Percentiles rank a stretch among this genome's conserved stretches.
Conservation (phyloP, 1,139 yeast genomes). For the Blastobotrys malaysiensis region DNA sequence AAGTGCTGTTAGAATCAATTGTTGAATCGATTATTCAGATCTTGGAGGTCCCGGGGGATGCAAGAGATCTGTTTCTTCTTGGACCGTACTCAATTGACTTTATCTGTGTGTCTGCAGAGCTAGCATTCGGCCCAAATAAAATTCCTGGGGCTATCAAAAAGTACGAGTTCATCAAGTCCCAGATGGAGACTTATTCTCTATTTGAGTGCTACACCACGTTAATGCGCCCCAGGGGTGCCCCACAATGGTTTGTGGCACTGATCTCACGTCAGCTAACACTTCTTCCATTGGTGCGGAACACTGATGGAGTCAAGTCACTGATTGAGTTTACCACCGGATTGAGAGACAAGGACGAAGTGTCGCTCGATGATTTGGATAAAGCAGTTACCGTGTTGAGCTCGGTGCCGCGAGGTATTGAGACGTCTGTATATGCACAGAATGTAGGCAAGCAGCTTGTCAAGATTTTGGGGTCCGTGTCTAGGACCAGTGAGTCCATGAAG, state of each 20-base stretch:
- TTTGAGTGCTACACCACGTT: constrained; percentile 28
- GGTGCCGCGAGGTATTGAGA: constrained; percentile 50
- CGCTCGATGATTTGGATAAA: constrained; percentile 54
- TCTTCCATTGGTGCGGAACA: constrained; percentile 50
- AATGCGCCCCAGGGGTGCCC: constrained; percentile 24
- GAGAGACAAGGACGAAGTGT: constrained; percentile 65
- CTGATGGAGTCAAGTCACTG: constrained; percentile 64
- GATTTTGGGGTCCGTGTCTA: constrained; percentile 33
- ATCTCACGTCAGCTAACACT: constrained; percentile 45
- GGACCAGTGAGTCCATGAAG: constrained; percentile 37
- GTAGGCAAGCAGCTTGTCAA: constrained; percentile 58
- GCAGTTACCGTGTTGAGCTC: constrained; percentile 57
- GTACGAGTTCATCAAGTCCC: constrained; percentile 16
- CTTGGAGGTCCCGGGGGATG: constrained; percentile 58
- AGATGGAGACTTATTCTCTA: constrained; percentile 32
- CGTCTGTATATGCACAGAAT: constrained; percentile 47
- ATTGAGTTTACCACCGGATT: constrained; percentile 75
- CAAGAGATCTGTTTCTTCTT: constrained; percentile 31
- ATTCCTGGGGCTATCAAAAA: neutral
- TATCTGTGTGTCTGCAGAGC: constrained; percentile 49
- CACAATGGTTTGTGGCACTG: constrained; percentile 28
- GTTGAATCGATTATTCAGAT: constrained; percentile 52
- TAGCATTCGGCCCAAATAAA: constrained; percentile 34
- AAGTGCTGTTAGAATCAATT: constrained; percentile 1
- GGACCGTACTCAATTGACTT: constrained; percentile 57